Conservation (phyloP, 306 rosid genomes). For the Pyrus pyrifolia region DNA sequence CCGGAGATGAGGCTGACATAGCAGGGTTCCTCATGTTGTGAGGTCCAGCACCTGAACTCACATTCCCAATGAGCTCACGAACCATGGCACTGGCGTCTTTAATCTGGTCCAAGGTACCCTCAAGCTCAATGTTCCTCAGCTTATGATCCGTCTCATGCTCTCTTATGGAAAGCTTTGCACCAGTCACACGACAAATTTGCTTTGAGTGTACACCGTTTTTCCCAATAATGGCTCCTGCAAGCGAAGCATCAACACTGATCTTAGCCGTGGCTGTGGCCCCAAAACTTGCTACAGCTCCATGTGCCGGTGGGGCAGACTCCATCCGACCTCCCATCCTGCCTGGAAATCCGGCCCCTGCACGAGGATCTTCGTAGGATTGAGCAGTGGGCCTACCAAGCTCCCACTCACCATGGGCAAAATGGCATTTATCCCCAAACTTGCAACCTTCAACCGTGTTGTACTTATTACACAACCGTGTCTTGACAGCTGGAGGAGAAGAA, state of each 20-base stretch:
- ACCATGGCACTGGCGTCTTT: constrained; percentile 84
- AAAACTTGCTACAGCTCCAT: constrained; percentile 59
- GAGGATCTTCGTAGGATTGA: constrained; percentile 59
- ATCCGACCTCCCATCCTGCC: constrained; percentile 50
- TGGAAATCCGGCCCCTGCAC: constrained; percentile 37
- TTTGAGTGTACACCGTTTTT: constrained; percentile 74
- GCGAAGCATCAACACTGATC: constrained; percentile 73
- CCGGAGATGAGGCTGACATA: constrained; percentile 18
- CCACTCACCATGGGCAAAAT: constrained; percentile 73
- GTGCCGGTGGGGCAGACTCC: constrained; percentile 34
- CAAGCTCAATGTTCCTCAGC: constrained; percentile 78
- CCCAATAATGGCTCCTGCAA: constrained; percentile 82
- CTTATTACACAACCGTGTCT: constrained; percentile 78
- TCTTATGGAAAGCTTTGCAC: constrained; percentile 67
- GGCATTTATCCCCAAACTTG: constrained; percentile 84
- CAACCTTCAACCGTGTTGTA: constrained; percentile 75
- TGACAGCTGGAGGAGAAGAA: constrained; percentile 64
- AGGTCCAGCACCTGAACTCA: constrained; percentile 45
- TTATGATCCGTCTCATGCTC: constrained; percentile 70
- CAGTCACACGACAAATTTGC: constrained; percentile 77
- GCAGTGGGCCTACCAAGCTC: constrained; percentile 69
- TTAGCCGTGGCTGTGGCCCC: constrained; percentile 79
- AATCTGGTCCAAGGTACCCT: constrained; percentile 70
- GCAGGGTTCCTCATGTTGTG: constrained; percentile 33
- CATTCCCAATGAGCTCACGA: constrained; percentile 59